Percentiles rank a stretch among this genome's conserved stretches.
phyloP scores from a whole-genome alignment of 164 flowering plant species.

The Euptelea pleiosperma region DNA sequence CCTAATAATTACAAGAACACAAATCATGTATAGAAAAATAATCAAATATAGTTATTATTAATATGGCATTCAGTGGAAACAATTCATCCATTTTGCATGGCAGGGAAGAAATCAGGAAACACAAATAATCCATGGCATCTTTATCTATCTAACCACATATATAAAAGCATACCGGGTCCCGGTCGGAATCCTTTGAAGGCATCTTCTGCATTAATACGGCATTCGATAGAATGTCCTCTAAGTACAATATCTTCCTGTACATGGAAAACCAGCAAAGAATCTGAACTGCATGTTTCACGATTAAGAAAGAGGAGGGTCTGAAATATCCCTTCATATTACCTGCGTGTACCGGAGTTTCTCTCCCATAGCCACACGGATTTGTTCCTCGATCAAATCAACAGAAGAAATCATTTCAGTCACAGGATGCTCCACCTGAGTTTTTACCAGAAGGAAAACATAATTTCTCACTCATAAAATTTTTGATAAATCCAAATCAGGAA shows the following conservation, averaged over 20 bases:
- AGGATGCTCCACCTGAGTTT: slow-evolving; percentile 90
- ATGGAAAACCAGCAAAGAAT: slow-evolving; percentile 10
- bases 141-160: not conserved
- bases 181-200: slow-evolving; percentile 94
- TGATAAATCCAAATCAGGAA: not conserved
- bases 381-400: slow-evolving; percentile 93
- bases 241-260: slow-evolving; percentile 94
- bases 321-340: slow-evolving; percentile 34
- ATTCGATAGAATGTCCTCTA: slow-evolving; percentile 96
- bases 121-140: not conserved
- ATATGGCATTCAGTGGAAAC: not conserved
- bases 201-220: slow-evolving; percentile 99
- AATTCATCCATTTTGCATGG: not conserved
- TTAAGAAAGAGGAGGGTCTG: not conserved
- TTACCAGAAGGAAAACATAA: slow-evolving; percentile 2
- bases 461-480: not conserved
- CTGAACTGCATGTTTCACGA: not conserved
- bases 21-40: no score
- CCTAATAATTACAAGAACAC: no score
- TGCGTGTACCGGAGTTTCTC: slow-evolving; percentile 83
- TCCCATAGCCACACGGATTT: slow-evolving; percentile 92
- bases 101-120: not conserved
- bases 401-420: slow-evolving; percentile 98
- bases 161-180: slow-evolving; percentile 71
- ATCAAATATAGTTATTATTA: no score